Evolutionary conservation across 169 alveolate species (phyloP), one percentile per base, ranked within the genome.

Genomic region (Pseudocohnilembus persalinus): DNA sequence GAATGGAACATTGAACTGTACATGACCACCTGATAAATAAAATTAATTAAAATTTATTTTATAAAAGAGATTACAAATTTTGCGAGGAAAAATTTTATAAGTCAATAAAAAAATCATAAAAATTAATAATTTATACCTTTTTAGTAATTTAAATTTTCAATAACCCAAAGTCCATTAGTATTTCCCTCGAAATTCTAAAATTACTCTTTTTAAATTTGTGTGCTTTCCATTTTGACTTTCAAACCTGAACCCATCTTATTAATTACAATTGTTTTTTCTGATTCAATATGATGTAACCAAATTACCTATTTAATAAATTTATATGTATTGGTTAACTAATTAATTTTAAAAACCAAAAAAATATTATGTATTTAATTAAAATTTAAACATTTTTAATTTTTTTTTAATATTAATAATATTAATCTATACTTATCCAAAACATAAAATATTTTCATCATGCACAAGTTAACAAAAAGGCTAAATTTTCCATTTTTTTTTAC

Each of bases 131-230:
- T n/a, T 31, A 68, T 73, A 27, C 83, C 83, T 35, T n/a, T 49
- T 25, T 31, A 29, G n/a, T n/a, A 79, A 35, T 49, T 31, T 63
- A 29, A 31, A 64, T 79, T 11, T 49, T 79, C 84, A 26, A 79
- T 49, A 20, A 79, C 29, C 84, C 84, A 79, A 74, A 79, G 34
- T n/a, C 84, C 84, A 64, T 79, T 79, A 24, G 84, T 79, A 29
- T 79, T 63, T 0, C 84, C 84, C n/a, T 79, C 84, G 30, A 49
- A 79, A 24, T 79, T 79, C 25, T 64, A 29, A 27, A 73, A 79
- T 15, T 63, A 63, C 35, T 79, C 76, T 79, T 63, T 79, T 31
- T 25, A 32, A 26, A 79, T 31, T 31, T 0, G 74, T 29, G 32
- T 79, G 29, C 30, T 28, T 76, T n/a, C 63, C 31, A 63, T 35